Percentiles rank a stretch among this genome's conserved stretches.
These are phyloP conservation scores for Calonectria hongkongensis DNA, from an alignment of 2,329 filamentous ascomycete species.

Conservation along the genomic window DNA sequence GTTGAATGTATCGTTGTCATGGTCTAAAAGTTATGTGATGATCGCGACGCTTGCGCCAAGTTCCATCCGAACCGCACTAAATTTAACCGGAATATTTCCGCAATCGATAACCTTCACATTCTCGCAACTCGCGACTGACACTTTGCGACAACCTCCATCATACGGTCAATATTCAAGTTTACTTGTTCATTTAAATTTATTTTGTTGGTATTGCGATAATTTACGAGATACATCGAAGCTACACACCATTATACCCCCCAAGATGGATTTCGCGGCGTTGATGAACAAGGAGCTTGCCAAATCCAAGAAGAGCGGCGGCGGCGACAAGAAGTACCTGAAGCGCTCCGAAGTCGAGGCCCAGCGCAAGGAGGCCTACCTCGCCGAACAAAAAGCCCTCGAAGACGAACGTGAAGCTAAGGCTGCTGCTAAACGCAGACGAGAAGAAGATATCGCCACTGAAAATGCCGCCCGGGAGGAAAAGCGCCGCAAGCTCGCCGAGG, in stretches of 20 bases:
- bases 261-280: slow-evolving; percentile 95
- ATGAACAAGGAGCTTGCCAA: slow-evolving; percentile 96
- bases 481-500: slow-evolving; percentile 85
- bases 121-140: slow-evolving; percentile 25
- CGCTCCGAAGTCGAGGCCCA: slow-evolving; percentile 91
- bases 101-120: slow-evolving; percentile 46
- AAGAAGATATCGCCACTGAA: slow-evolving; percentile 87
- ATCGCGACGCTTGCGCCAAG: slow-evolving; percentile 11
- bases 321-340: slow-evolving; percentile 85
- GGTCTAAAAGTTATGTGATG: slow-evolving; percentile 34
- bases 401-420: slow-evolving; percentile 81
- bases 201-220: not conserved
- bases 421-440: slow-evolving; percentile 88
- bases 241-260: slow-evolving; percentile 49
- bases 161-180: not conserved
- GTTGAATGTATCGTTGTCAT: slow-evolving; percentile 21
- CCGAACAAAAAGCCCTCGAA: slow-evolving; percentile 86
- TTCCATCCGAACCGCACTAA: not conserved
- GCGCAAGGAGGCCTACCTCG: slow-evolving; percentile 85
- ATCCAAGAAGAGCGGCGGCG: slow-evolving; percentile 73
- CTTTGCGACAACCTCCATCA: slow-evolving; percentile 41
- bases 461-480: slow-evolving; percentile 86
- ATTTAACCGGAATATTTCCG: slow-evolving; percentile 53
- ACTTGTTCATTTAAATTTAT: not conserved
- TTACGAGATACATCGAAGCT: not conserved